Evolutionary conservation across 352 stramenopile species (phyloP).

Genomic region (Pythium monospermum): DNA sequence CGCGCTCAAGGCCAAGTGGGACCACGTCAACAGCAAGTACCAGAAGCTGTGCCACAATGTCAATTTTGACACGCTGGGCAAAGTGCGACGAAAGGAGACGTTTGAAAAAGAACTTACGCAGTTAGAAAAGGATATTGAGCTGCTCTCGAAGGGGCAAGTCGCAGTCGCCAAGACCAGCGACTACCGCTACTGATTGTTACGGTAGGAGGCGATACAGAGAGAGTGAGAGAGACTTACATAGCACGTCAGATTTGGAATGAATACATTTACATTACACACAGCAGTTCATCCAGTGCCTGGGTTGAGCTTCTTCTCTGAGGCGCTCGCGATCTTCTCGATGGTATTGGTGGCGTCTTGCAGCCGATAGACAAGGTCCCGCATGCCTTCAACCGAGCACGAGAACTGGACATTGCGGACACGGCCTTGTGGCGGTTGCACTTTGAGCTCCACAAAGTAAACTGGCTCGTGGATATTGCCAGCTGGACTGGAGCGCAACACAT

Average conservation of each 20-base stretch:
- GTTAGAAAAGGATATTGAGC: slow-evolving; percentile 90
- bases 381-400: slow-evolving; percentile 61
- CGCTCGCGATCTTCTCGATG: slow-evolving; percentile 45
- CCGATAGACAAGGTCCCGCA: slow-evolving; percentile 64
- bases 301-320: too few relatives aligned
- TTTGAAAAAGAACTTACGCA: slow-evolving; percentile 90
- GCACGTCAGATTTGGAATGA: too few relatives aligned
- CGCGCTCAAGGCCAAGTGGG: slow-evolving; percentile 92
- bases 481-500: slow-evolving; percentile 50
- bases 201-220: too few relatives aligned
- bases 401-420: slow-evolving; percentile 37
- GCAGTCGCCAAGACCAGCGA: slow-evolving; percentile 51
- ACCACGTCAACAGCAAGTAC: slow-evolving; percentile 92
- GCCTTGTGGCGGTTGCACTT: slow-evolving; percentile 41
- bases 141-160: slow-evolving; percentile 73
- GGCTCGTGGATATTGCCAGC: slow-evolving; percentile 51
- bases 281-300: too few relatives aligned
- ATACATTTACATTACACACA: too few relatives aligned
- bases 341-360: slow-evolving; percentile 60
- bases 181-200: slow-evolving; percentile 41
- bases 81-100: slow-evolving; percentile 90
- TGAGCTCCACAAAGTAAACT: slow-evolving; percentile 62
- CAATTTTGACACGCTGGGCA: slow-evolving; percentile 89
- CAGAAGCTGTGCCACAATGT: slow-evolving; percentile 94
- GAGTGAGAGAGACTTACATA: too few relatives aligned